Evolutionary conservation across 1,284 basidiomycete genomes (phyloP), one percentile per base, ranked within the genome.

Genomic region (Sporisorium scitamineum): DNA sequence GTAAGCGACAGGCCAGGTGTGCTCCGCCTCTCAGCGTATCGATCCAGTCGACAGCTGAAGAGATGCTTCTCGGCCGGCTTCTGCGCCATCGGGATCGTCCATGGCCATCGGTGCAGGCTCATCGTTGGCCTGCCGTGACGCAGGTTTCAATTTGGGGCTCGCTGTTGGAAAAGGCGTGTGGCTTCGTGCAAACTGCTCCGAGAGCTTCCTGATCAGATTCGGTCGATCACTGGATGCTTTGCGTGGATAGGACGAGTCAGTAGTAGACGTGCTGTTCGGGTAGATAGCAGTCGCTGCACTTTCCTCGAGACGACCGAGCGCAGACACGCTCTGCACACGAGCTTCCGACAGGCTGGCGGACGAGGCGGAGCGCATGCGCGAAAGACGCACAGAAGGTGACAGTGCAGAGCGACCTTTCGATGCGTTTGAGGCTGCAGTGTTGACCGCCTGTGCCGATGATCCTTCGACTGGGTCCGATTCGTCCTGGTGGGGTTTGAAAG

Each of bases 311-410:
- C 63, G 54, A 9, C 54, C 62, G 4, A 71, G 62, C 5, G 69
- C 69, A 20, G 69, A 71, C 11, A 71, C 62, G 52, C 59, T 71
- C 54, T 71, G 69, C 10, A 71, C 62, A 32, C 69, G 59, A 26
- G 69, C 59, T 44, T 71, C 69, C 2, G 69, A 71, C 18, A 58
- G 51, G 22, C 69, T 51, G 0, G 69, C 69, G 32, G 62, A 54
- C 29, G 69, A 71, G 20, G 69, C 69, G 0, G 69, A 65, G 4
- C 69, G 69, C 11, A 71, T 58, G 47, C 69, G 62, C 2, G 59
- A 57, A 6, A 62, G 59, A 5, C 62, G 58, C 2, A 16, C 22
- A 9, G 48, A 18, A 47, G 51, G 20, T 2, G 26, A 39, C 18
- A 45, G 3, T 10, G 51, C 45, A 18, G 68, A 42, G 16, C 29